A percentile compares a stretch with the other conserved stretches of the same genome.
Evolutionary conservation across 192 early-diverging fungal genomes (phyloP).

Genomic region (Piromyces sp.): DNA sequence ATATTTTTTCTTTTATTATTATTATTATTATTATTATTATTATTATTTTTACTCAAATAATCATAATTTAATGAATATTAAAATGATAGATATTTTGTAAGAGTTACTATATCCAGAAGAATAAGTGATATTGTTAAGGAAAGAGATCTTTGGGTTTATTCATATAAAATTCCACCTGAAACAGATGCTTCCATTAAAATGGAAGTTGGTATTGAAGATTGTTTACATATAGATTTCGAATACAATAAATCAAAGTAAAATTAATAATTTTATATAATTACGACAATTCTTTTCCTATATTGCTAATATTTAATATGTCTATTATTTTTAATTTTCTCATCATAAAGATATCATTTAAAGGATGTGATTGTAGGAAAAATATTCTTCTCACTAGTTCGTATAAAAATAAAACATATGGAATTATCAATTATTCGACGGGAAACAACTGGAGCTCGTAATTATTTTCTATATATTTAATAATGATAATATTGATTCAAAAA

Average conservation of each 20-base stretch:
- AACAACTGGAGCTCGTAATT: slow-evolving; percentile 68
- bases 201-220: slow-evolving; percentile 99
- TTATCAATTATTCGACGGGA: slow-evolving; percentile 93
- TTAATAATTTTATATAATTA: no score
- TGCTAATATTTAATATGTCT: no score
- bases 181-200: slow-evolving; percentile 93
- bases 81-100: slow-evolving; percentile 67
- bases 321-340: no score
- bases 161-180: slow-evolving; percentile 80
- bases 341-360: slow-evolving; percentile 77
- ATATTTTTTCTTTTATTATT: no score
- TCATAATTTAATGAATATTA: no score
- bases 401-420: slow-evolving; percentile 99
- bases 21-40: no score
- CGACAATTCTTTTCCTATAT: no score
- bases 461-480: not conserved
- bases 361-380: slow-evolving; percentile 99
- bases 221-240: slow-evolving; percentile 98
- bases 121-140: slow-evolving; percentile 76
- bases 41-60: no score
- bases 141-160: slow-evolving; percentile 97
- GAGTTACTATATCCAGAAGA: slow-evolving; percentile 73
- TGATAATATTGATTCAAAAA: no score
- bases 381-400: slow-evolving; percentile 94
- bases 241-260: slow-evolving; percentile 96